phyloP scores from a whole-genome alignment of 805 yeast genomes.

The Wickerhamomyces chambardii region DNA sequence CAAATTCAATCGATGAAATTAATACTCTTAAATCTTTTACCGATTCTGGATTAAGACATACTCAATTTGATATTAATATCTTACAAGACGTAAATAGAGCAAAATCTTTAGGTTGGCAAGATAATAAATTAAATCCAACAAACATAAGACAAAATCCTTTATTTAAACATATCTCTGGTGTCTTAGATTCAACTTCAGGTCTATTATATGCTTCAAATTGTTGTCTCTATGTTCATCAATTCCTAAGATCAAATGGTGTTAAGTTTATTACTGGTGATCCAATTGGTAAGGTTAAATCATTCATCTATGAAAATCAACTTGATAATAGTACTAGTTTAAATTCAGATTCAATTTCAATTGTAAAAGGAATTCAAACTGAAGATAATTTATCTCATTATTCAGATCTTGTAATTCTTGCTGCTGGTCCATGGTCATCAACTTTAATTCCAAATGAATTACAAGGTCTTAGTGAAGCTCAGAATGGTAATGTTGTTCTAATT shows the following conservation, averaged over 20 bases:
- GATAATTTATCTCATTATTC: constrained; percentile 17
- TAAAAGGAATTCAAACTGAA: constrained; percentile 14
- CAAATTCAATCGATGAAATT: constrained; percentile 2
- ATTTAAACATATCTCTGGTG: constrained; percentile 10
- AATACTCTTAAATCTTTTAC: constrained; percentile 19
- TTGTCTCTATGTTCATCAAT: constrained; percentile 18
- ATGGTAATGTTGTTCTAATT: constrained; percentile 24
- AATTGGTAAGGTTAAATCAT: constrained; percentile 18
- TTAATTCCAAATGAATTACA: constrained; percentile 14
- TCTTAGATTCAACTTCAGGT: constrained; percentile 20
- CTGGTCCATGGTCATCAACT: constrained; percentile 17
- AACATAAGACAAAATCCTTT: constrained; percentile 2
- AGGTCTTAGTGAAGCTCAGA: constrained; percentile 26
- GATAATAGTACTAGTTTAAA: not conserved
- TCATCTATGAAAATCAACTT: constrained; percentile 11
- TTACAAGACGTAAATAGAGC: constrained; percentile 21
- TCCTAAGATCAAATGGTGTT: constrained; percentile 22
- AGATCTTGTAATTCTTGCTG: constrained; percentile 9
- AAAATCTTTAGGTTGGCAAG: constrained; percentile 16
- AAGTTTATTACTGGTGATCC: constrained; percentile 21
- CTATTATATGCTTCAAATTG: constrained; percentile 19
- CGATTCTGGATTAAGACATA: constrained; percentile 18
- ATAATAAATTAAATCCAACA: constrained; percentile 12
- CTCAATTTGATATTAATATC: constrained; percentile 20
- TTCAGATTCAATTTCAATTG: too few relatives aligned